Evolutionary conservation across 2,329 filamentous ascomycete species (phyloP), one percentile per base, ranked within the genome.

Genomic region (Stemphylium beticola): DNA sequence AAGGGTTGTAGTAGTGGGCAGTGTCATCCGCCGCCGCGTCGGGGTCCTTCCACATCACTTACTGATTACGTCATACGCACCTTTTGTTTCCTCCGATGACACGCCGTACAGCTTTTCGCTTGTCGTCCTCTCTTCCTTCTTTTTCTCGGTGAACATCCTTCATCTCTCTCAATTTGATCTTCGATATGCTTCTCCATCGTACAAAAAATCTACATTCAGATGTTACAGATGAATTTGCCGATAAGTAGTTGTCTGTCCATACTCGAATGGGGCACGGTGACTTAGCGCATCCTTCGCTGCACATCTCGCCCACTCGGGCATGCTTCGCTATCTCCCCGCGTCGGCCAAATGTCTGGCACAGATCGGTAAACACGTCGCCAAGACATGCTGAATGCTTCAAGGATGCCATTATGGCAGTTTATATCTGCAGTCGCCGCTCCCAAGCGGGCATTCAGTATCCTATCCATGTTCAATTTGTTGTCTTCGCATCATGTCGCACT

Each of bases 81-180:
- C 54, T 64, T 64, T 20, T 64, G 61, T 36, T 64, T 64, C 2
- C 61, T 57, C 36, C 59, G 45, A 33, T 62, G 58, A 34, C 61
- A 64, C n/a, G 56, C 29, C 15, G 45, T 39, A 39, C 61, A 64
- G 10, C 58, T 60, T 31, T 50, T 55, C 17, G 61, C 53, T 14
- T 62, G 58, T 29, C 61, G 37, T n/a, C 61, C 61, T 37, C 61
- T 49, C 42, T 64, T 64, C 46, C 53, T 53, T 29, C 49, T 55
- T 43, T 56, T 61, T n/a, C 20, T 44, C 24, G 26, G 18, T 17
- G 33, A 39, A 26, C 24, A 17, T 24, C 36, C 36, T 8, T 47
- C 40, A 17, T 0, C 11, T 29, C 32, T 34, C 33, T 44, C 29
- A n/a, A 43, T 45, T 14, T 22, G 29, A 17, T 38, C 40, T 22